Conservation (phyloP, 192 early-diverging fungal species). For the Backusella parvicylindrica region DNA sequence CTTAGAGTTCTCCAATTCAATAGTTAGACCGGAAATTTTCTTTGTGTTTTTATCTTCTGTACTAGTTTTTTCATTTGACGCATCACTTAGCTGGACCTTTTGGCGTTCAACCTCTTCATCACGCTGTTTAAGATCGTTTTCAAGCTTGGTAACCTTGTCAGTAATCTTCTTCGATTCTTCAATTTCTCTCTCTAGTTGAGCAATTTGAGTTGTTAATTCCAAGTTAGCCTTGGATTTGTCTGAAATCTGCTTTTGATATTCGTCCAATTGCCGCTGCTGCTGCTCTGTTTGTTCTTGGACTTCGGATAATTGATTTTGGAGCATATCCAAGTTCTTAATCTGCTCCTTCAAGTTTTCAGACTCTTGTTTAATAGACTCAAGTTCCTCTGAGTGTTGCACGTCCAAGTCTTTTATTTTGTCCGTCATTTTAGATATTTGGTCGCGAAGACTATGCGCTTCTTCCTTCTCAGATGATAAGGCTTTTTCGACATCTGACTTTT, state of each 20-base stretch:
- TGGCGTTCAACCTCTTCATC: neutral
- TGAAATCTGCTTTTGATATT: neutral
- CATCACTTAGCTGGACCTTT: neutral
- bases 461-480: neutral
- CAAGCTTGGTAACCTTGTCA: neutral
- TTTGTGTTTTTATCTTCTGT: neutral
- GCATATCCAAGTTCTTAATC: neutral
- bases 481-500: neutral
- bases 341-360: constrained; percentile 1
- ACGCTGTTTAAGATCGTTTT: neutral
- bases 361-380: neutral
- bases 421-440: neutral
- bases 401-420: neutral
- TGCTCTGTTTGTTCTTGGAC: neutral
- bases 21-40: neutral
- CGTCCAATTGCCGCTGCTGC: neutral
- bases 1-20: neutral
- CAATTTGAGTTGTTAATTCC: neutral
- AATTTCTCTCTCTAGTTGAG: neutral
- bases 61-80: neutral
- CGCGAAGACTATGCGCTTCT: neutral
- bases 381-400: neutral
- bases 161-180: neutral
- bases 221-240: neutral
- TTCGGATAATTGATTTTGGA: neutral